Base-by-base conservation (phyloP, 192 early-diverging fungal species). In the Gigaspora rosea region DNA sequence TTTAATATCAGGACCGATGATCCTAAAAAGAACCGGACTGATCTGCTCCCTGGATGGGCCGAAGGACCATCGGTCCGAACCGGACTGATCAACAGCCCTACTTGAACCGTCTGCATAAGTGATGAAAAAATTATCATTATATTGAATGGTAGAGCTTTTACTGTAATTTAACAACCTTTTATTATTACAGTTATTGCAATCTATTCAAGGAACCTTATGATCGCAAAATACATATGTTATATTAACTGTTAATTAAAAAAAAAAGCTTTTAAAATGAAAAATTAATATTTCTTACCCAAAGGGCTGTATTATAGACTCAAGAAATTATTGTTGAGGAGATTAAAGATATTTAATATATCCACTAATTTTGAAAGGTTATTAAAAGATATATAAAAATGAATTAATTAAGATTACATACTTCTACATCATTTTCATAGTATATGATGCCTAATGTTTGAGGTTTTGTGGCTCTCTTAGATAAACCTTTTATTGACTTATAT, bases 91-190 rank as follows among this genome's bases (percentile, higher is more conserved):
- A n/a, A n/a, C n/a, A n/a, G n/a, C n/a, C n/a, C n/a, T n/a, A 2
- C 65, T 79, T 12, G 89, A 90, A 27, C 85, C 86, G 76, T 92
- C 92, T 50, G 89, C 91, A 75, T 91, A 91, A 16, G 82, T 76
- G 35, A 91, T 91, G 1, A 79, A 77, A 88, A 89, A 91, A 59
- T 86, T 83, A 1, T 89, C 88, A 51, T 87, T 89, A 9, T 84
- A 76, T 71, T 85, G 77, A 85, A 83, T 88, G 6, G 90, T 88
- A 0, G 83, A 81, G 10, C 87, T 88, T 66, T 80, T 78, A 50
- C 79, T 67, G 4, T 84, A 79, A 58, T 82, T 80, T 57, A 86
- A 90, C 10, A 80, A 84, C 71, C 65, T 79, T 64, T 90, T 86
- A 20, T 78, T 76, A 16, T 72, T 66, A 77, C 89, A 90, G n/a